A percentile compares a stretch with the other conserved stretches of the same genome.
phyloP scores from a whole-genome alignment of 768 basidiomycete species.

The Neoboletus brunneissimus region DNA sequence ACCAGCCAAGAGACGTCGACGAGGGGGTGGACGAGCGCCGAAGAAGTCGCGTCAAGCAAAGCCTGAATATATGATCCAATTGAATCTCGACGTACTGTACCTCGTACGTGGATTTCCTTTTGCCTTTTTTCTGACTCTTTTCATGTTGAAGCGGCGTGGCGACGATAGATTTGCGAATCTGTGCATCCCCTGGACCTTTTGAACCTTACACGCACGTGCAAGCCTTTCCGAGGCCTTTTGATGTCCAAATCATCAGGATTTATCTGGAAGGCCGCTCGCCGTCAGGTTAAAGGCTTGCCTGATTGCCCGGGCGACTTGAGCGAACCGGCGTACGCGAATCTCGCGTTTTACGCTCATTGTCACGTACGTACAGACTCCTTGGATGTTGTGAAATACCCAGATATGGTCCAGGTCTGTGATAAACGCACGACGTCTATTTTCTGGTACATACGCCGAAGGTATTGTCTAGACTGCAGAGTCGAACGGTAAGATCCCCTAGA shows the following conservation, averaged over 20 bases:
- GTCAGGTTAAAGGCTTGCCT: conserved; percentile 39
- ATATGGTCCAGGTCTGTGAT: neutral
- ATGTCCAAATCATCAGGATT: conserved; percentile 30
- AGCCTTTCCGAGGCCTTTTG: conserved; percentile 38
- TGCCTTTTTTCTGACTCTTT: neutral
- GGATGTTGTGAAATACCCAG: neutral
- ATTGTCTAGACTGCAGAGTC: neutral
- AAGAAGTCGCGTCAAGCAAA: conserved; percentile 11
- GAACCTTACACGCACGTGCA: conserved; percentile 42
- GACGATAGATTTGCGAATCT: conserved; percentile 38
- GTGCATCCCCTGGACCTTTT: conserved; percentile 35
- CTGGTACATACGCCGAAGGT: neutral
- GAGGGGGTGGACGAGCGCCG: neutral
- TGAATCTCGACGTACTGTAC: conserved; percentile 23
- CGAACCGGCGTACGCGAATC: neutral
- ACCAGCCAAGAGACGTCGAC: conserved; percentile 4
- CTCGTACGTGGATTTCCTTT: conserved; percentile 11
- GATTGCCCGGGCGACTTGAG: neutral
- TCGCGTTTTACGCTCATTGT: neutral
- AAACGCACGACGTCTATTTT: neutral
- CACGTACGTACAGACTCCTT: neutral
- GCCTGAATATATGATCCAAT: conserved; percentile 3
- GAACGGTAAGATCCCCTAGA: neutral
- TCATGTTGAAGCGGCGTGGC: neutral
- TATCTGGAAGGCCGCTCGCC: conserved; percentile 29